A percentile compares a stretch with the other conserved stretches of the same genome.
Evolutionary conservation across 306 rosid species (phyloP).

Genomic region (Parietaria judaica): DNA sequence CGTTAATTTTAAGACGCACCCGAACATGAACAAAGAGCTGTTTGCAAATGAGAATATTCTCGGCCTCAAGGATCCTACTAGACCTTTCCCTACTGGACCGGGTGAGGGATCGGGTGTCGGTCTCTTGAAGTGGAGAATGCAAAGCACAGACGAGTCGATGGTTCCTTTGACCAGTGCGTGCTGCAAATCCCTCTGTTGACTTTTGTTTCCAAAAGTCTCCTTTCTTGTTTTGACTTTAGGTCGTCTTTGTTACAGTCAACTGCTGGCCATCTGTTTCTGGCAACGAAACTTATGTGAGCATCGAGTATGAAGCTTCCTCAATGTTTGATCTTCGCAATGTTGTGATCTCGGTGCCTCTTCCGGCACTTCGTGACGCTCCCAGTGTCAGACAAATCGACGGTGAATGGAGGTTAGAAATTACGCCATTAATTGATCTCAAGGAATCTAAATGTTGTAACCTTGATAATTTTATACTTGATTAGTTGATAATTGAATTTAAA

Average conservation of each 20-base stretch:
- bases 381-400: slow-evolving; percentile 74
- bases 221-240: slow-evolving; percentile 16
- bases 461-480: no score
- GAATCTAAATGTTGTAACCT: no score
- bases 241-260: slow-evolving; percentile 58
- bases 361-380: slow-evolving; percentile 92
- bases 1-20: slow-evolving; percentile 91
- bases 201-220: slow-evolving; percentile 10
- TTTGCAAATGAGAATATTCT: slow-evolving; percentile 61
- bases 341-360: slow-evolving; percentile 83
- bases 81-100: slow-evolving; percentile 87
- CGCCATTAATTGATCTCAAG: not conserved
- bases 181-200: slow-evolving; percentile 12
- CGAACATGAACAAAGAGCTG: slow-evolving; percentile 91
- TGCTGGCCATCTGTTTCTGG: slow-evolving; percentile 99
- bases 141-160: slow-evolving; percentile 72
- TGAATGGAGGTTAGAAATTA: slow-evolving; percentile 67
- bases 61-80: slow-evolving; percentile 70
- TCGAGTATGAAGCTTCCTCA: slow-evolving; percentile 90
- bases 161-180: slow-evolving; percentile 76
- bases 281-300: slow-evolving; percentile 87
- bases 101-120: slow-evolving; percentile 82
- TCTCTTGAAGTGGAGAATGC: slow-evolving; percentile 89
- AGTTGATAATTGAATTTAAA: no score
- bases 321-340: slow-evolving; percentile 73